These are phyloP conservation scores for Rhizoclosmatium sp. DNA, from an alignment of 192 early-diverging fungal genomes.

Conservation along the genomic window DNA sequence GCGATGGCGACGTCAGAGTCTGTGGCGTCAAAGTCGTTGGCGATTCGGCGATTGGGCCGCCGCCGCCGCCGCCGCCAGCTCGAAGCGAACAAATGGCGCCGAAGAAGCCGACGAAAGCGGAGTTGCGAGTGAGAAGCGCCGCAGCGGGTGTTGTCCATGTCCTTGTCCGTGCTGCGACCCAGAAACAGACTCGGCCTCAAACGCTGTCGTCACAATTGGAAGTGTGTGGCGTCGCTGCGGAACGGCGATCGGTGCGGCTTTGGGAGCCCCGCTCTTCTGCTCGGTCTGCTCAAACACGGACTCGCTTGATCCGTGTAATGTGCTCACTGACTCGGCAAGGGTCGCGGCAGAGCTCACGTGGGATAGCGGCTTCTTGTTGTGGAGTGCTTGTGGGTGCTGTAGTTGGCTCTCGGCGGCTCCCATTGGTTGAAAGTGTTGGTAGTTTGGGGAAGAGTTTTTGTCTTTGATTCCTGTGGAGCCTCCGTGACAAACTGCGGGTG, in stretches of 20 bases:
- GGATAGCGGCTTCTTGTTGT: not conserved
- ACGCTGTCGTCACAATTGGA: not conserved
- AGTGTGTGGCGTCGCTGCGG: not conserved
- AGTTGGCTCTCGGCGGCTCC: not conserved
- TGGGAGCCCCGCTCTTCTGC: not conserved
- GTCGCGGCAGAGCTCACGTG: not conserved
- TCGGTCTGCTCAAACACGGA: too few species aligned
- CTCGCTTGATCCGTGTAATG: too few species aligned
- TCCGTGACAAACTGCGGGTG: too few species aligned
- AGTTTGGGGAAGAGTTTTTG: too few species aligned
- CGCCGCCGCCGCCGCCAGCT: not conserved
- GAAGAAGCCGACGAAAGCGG: not conserved
- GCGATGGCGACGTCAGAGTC: not conserved
- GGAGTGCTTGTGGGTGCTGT: not conserved
- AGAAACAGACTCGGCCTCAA: too few species aligned
- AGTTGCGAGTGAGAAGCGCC: not conserved
- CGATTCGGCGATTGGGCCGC: not conserved
- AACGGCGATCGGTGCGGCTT: not conserved
- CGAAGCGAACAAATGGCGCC: not conserved
- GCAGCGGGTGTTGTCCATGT: not conserved
- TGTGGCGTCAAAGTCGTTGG: not conserved
- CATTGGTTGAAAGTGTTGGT: too few species aligned
- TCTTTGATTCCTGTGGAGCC: too few species aligned
- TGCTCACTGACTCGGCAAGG: not conserved
- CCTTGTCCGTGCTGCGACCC: too few species aligned